Base-by-base conservation (phyloP, 1,284 basidiomycete species). In the Coniferiporia weirii region DNA sequence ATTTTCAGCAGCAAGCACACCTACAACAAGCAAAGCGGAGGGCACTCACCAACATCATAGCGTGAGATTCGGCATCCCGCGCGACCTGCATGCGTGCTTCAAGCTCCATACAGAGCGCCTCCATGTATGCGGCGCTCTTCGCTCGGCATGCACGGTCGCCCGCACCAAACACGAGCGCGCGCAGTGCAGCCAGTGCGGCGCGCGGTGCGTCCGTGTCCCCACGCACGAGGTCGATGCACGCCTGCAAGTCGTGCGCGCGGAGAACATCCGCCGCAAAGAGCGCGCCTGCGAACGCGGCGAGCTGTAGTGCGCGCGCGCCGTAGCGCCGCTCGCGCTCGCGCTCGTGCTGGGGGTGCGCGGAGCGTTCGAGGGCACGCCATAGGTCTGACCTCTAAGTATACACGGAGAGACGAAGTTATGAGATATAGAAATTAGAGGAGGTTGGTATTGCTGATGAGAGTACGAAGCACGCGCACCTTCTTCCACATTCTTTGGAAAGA, bases 401-500 rank as follows among this genome's bases (percentile, higher is more conserved):
- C 5, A 27, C 27, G 2, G 15, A 49, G 20, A 15, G 38, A 40
- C 12, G 38, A 15, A 12, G 38, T 40, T 4, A 7, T 40, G 38
- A 40, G 38, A 40, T 1, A 40, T 12, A 40, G 15, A 15, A 40
- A 40, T 40, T 40, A 40, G 8, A 40, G 38, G 5, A 5, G 27
- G 27, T 27, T 27, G 27, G 5, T 27, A 27, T 27, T 27, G 5
- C 27, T 27, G 5, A 27, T 27, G 27, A 27, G 27, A 5, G 27
- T 27, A 27, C 27, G 27, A 27, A 40, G 38, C 36, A n/a, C 20
- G 27, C 36, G 51, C 22, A 52, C 51, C 36, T 36, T 7, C 34
- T 52, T 52, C 51, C 52, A 54, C 43, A 54, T 27, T 36, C 45
- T 36, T 38, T 27, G 19, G 27, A 54, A 54, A 9, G 52, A 54